Conservation (phyloP, 73 alveolate species). For the Paramecium primaurelia region DNA sequence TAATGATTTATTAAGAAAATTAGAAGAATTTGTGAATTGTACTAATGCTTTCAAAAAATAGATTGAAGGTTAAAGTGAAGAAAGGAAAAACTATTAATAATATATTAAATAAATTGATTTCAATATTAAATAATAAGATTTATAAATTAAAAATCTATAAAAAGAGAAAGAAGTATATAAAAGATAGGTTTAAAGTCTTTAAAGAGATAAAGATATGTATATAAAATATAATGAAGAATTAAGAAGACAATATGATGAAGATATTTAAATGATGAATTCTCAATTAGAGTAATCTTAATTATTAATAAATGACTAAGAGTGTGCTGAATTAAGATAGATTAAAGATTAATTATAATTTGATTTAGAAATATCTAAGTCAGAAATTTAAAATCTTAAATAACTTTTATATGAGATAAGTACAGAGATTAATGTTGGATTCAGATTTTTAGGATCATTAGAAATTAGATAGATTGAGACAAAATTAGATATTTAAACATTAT, state of each 20-base stretch:
- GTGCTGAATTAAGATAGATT: background rate
- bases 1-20: background rate
- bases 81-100: background rate
- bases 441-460: background rate
- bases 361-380: background rate
- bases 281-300: constrained; percentile 12
- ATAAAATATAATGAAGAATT: background rate
- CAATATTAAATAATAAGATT: background rate
- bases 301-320: background rate
- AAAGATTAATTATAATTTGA: background rate
- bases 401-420: background rate
- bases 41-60: background rate
- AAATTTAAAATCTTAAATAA: background rate
- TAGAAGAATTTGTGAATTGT: background rate
- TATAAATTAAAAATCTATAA: background rate
- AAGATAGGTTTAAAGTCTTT: background rate
- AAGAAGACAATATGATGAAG: constrained; percentile 35
- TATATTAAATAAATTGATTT: background rate
- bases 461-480: background rate
- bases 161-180: constrained; percentile 39
- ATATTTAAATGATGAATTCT: constrained; percentile 17
- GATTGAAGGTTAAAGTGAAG: background rate
- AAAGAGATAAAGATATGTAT: background rate
- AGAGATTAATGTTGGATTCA: background rate
- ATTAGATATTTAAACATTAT: background rate